Conservation (phyloP, 2,329 filamentous ascomycete species). For the Venturia aucupariae region DNA sequence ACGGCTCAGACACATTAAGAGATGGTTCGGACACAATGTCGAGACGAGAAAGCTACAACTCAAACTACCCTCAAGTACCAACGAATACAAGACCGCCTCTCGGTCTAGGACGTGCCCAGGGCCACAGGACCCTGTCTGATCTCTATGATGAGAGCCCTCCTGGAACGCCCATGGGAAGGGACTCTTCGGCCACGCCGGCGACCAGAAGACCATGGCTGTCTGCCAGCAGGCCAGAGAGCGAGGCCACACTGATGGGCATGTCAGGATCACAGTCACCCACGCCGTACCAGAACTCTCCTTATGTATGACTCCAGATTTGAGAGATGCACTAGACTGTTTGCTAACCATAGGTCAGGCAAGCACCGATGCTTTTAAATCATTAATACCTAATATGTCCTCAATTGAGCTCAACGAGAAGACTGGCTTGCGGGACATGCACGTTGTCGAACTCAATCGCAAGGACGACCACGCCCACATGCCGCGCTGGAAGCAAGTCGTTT, state of each 20-base stretch:
- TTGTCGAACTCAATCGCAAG: slow-evolving; percentile 27
- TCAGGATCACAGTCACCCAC: neutral
- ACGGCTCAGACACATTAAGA: neutral
- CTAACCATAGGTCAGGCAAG: slow-evolving; percentile 22
- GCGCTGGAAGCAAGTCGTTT: slow-evolving; percentile 30
- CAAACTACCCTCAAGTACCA: neutral
- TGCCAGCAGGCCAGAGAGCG: slow-evolving; percentile 9
- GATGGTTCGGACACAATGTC: neutral
- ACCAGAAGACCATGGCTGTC: slow-evolving; percentile 3
- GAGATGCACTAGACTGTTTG: neutral
- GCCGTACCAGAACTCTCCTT: slow-evolving; percentile 2
- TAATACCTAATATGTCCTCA: slow-evolving; percentile 21
- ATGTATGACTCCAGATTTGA: neutral
- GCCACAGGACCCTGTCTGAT: slow-evolving; percentile 11
- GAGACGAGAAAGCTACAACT: slow-evolving; percentile 3
- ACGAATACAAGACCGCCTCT: neutral
- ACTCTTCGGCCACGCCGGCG: neutral
- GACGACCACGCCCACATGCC: slow-evolving; percentile 31
- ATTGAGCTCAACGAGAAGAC: slow-evolving; percentile 24
- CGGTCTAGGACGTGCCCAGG: neutral
- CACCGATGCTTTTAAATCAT: slow-evolving; percentile 26
- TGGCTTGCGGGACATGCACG: slow-evolving; percentile 21
- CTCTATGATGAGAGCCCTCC: slow-evolving; percentile 12
- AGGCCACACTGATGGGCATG: slow-evolving; percentile 8
- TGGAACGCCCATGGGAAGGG: neutral